These are phyloP conservation scores for Ophiostoma perfectum DNA, from an alignment of 2,329 filamentous ascomycete genomes.

Conservation along the genomic window DNA sequence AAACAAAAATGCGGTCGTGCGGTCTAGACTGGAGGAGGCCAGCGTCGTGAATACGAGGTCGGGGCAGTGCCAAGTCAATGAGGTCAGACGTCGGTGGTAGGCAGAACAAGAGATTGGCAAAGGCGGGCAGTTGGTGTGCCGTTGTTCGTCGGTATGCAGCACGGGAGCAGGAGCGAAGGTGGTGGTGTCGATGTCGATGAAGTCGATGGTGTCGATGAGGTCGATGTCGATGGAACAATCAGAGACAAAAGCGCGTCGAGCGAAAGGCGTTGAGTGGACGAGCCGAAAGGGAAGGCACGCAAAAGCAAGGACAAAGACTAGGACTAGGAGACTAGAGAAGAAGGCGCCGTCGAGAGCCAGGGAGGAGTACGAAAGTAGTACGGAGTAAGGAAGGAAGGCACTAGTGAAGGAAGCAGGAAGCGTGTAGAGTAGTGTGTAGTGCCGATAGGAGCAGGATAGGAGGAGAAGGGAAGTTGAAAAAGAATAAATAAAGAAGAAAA, in stretches of 20 bases:
- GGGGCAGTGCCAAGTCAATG: conserved; percentile 6
- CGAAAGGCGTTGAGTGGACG: not conserved
- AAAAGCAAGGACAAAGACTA: too few relatives aligned
- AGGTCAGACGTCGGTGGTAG: conserved; percentile 11
- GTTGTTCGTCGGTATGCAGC: not conserved
- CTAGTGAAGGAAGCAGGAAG: not conserved
- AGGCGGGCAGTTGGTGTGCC: not conserved
- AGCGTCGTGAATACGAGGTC: not conserved
- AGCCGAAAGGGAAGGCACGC: not conserved
- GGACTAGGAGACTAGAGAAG: too few relatives aligned
- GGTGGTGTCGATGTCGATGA: not conserved
- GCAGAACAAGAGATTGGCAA: not conserved
- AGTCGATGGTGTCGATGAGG: not conserved
- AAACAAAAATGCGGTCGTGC: too few relatives aligned
- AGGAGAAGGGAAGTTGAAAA: not conserved
- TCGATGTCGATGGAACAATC: not conserved
- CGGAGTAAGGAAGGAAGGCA: not conserved
- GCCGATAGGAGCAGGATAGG: not conserved
- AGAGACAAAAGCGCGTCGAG: conserved; percentile 3
- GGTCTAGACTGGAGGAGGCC: too few relatives aligned
- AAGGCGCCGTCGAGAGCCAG: not conserved
- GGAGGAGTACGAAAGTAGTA: not conserved
- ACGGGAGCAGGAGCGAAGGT: too few relatives aligned
- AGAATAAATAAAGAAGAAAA: not conserved
- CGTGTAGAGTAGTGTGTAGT: too few relatives aligned